Percentiles rank a stretch among this genome's conserved stretches.
phyloP scores from a whole-genome alignment of 352 stramenopile species.

The Pythium inflatum region DNA sequence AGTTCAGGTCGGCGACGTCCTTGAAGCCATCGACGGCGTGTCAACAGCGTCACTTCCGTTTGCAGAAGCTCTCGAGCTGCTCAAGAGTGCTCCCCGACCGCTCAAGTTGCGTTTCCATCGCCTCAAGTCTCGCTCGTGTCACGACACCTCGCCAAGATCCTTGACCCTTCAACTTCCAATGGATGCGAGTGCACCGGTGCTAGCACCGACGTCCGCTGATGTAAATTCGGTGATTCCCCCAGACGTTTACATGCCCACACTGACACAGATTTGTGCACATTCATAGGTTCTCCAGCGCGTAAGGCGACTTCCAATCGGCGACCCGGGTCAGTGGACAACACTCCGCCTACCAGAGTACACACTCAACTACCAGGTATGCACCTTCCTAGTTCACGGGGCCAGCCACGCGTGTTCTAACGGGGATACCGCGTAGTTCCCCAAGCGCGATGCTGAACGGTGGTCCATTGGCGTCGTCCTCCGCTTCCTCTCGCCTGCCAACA shows the following conservation, averaged over 20 bases:
- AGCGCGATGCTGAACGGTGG: conserved; percentile 73
- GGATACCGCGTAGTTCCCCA: conserved; percentile 54
- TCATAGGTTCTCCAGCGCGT: conserved; percentile 70
- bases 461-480: conserved; percentile 68
- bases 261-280: not conserved
- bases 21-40: conserved; percentile 77
- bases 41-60: conserved; percentile 72
- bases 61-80: conserved; percentile 51
- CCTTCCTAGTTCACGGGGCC: not conserved
- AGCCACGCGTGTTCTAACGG: no score
- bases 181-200: conserved; percentile 5
- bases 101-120: conserved; percentile 72
- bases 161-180: not conserved
- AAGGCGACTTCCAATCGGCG: conserved; percentile 64
- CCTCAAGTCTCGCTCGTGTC: conserved; percentile 18
- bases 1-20: conserved; percentile 63
- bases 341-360: conserved; percentile 61
- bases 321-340: conserved; percentile 67
- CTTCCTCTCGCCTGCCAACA: conserved; percentile 54
- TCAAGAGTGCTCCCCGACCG: conserved; percentile 58
- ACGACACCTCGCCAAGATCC: conserved; percentile 3
- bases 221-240: conserved; percentile 27
- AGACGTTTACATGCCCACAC: not conserved
- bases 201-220: conserved; percentile 47
- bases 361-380: conserved; percentile 71